These are phyloP conservation scores for Phytophthora tentaculata DNA, from an alignment of 352 stramenopile genomes.

Conservation along the genomic window DNA sequence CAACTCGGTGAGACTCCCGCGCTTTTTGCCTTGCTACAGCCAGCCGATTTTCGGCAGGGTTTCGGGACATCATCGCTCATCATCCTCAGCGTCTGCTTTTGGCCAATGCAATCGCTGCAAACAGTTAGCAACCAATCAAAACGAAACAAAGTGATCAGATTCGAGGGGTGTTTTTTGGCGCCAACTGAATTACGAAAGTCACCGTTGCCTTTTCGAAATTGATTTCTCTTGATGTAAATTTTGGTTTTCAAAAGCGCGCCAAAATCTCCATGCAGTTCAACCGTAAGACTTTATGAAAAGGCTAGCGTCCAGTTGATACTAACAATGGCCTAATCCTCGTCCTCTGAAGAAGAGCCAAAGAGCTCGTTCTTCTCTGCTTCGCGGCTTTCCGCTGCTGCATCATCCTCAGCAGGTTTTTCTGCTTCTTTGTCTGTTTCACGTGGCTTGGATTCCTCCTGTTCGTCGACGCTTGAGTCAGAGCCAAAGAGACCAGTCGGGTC, in stretches of 20 bases:
- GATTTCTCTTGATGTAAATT: constrained; percentile 3
- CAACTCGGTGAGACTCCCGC: constrained; percentile 28
- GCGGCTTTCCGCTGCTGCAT: constrained; percentile 27
- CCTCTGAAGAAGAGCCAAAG: constrained; percentile 79
- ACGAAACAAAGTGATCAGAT: background rate
- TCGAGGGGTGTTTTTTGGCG: constrained; percentile 25
- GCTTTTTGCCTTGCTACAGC: constrained; percentile 22
- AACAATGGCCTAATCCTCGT: constrained; percentile 63
- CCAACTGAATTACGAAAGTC: constrained; percentile 10
- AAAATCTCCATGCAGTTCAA: background rate
- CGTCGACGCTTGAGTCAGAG: constrained; percentile 84
- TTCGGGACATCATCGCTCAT: constrained; percentile 11
- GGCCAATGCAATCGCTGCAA: constrained; percentile 10
- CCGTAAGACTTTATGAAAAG: background rate
- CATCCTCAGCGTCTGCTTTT: constrained; percentile 6
- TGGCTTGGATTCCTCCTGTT: constrained; percentile 44
- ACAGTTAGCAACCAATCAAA: constrained; percentile 9
- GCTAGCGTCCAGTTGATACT: too few relatives aligned
- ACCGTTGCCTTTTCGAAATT: constrained; percentile 24
- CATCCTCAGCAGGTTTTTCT: constrained; percentile 28
- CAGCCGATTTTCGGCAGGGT: constrained; percentile 21
- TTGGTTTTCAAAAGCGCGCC: background rate
- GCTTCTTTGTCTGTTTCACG: constrained; percentile 22
- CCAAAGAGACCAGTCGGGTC: constrained; percentile 76
- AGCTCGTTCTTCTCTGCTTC: constrained; percentile 85